Conservation (phyloP, 305 asterid species). For the Fraxinus latifolia region DNA sequence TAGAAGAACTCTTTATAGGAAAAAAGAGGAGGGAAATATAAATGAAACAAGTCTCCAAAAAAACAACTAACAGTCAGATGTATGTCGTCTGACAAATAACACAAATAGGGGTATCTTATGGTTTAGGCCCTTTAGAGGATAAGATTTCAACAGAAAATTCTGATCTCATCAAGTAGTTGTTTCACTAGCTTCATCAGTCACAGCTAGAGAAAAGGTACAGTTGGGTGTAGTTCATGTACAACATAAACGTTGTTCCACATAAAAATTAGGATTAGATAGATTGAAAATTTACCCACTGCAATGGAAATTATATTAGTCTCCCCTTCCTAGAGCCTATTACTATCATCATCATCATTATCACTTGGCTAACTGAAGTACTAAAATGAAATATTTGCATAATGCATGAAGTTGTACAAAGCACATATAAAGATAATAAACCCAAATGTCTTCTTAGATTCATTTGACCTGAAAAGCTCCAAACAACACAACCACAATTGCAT, state of each 20-base stretch:
- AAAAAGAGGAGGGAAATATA: constrained; percentile 10
- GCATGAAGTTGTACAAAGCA: not conserved
- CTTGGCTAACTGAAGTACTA: not conserved
- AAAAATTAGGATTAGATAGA: not conserved
- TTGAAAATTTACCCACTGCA: not conserved
- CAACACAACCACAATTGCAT: constrained; percentile 5
- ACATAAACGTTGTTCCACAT: not conserved
- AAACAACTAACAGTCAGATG: constrained; percentile 1
- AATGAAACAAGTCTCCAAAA: not conserved
- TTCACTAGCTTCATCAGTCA: not conserved
- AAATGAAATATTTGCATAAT: not conserved
- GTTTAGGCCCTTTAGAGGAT: not conserved
- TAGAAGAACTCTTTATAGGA: not conserved
- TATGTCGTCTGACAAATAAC: not conserved
- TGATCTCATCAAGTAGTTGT: not conserved
- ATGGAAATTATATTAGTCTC: not conserved
- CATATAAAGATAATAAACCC: not conserved
- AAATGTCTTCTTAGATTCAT: constrained; percentile 5
- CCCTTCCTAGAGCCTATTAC: not conserved
- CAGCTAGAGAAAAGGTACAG: not conserved
- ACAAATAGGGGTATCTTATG: not conserved
- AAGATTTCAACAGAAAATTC: not conserved
- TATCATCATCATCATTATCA: not conserved
- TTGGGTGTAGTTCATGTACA: not conserved
- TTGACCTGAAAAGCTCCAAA: not conserved